phyloP scores from a whole-genome alignment of 768 basidiomycete species.

The Inosperma sp. region DNA sequence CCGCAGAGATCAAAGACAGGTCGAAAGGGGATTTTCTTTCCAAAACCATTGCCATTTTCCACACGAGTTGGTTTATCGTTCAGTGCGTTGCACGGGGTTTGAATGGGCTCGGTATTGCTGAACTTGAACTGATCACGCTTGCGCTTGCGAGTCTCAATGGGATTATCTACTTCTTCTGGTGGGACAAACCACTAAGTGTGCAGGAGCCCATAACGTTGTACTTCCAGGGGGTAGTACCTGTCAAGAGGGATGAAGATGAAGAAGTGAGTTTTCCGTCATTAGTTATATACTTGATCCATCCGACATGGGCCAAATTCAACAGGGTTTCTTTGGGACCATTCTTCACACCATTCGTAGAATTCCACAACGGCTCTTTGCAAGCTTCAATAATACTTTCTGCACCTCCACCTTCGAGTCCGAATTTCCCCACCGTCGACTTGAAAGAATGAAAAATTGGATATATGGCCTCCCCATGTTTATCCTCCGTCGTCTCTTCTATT shows the following conservation, averaged over 20 bases:
- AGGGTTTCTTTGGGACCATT: not conserved
- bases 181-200: conserved; percentile 29
- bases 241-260: not conserved
- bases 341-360: not conserved
- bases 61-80: conserved; percentile 30
- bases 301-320: not conserved
- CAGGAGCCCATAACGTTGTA: conserved; percentile 4
- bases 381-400: not conserved
- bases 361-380: not conserved
- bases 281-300: not conserved
- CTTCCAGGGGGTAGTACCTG: not conserved
- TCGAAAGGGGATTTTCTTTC: conserved; percentile 30
- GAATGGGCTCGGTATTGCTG: conserved; percentile 23
- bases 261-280: not conserved
- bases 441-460: not conserved
- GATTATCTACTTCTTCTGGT: conserved; percentile 30
- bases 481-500: not conserved
- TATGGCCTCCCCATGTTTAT: not conserved
- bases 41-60: conserved; percentile 28
- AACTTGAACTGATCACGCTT: conserved; percentile 31
- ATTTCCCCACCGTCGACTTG: not conserved
- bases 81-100: conserved; percentile 23
- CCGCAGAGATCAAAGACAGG: conserved; percentile 25
- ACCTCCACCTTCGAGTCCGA: not conserved
- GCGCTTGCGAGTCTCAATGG: conserved; percentile 27